phyloP scores from a whole-genome alignment of 768 basidiomycete species.

The Leucogyrophana mollusca region DNA sequence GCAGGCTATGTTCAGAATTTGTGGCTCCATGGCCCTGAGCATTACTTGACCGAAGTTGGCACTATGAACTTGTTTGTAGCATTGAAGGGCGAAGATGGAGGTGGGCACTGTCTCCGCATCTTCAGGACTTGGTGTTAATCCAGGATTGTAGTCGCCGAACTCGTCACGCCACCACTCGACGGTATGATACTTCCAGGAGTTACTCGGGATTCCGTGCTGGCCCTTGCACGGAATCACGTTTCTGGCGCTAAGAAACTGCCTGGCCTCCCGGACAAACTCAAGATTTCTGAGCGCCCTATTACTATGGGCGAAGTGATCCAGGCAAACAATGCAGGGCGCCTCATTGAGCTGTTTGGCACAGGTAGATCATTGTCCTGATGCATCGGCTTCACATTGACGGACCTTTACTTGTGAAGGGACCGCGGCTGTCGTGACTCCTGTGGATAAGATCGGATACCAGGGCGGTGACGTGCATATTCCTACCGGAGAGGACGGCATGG shows the following conservation, averaged over 20 bases:
- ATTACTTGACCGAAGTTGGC: constrained; percentile 65
- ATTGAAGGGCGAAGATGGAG: constrained; percentile 67
- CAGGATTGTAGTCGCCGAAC: constrained; percentile 40
- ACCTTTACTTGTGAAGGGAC: no score
- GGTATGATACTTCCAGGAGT: constrained; percentile 71
- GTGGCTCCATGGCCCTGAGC: constrained; percentile 76
- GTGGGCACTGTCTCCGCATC: constrained; percentile 31
- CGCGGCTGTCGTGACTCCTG: constrained; percentile 52
- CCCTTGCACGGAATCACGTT: constrained; percentile 56
- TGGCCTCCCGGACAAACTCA: constrained; percentile 54
- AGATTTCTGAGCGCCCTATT: constrained; percentile 66
- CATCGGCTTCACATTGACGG: constrained; percentile 5
- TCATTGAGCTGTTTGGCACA: constrained; percentile 51
- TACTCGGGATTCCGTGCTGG: constrained; percentile 53
- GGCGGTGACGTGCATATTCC: constrained; percentile 54
- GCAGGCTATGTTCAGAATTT: constrained; percentile 86
- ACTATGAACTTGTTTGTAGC: constrained; percentile 93
- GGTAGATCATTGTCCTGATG: constrained; percentile 28
- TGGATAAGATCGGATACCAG: constrained; percentile 57
- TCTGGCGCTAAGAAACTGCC: constrained; percentile 42
- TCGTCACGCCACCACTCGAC: constrained; percentile 65
- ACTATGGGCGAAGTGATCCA: constrained; percentile 74
- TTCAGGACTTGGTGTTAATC: neutral
- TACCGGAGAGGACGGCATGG: constrained; percentile 72
- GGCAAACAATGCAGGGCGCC: constrained; percentile 37